Conservation (phyloP, 2,329 filamentous ascomycete species). For the Macroventuria anomochaeta region DNA sequence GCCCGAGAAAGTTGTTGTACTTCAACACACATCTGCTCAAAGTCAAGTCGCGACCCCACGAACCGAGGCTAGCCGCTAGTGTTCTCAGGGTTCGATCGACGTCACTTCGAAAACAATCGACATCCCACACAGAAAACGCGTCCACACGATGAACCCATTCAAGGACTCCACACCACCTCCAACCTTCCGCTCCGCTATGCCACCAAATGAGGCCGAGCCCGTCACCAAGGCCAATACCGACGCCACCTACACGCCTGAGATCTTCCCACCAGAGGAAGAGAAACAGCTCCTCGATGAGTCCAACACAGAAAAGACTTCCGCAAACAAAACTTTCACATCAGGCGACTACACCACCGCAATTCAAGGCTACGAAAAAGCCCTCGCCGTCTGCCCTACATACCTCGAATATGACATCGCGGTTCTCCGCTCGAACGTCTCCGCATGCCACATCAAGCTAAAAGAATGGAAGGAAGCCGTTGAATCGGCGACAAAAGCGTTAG, state of each 20-base stretch:
- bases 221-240: constrained; percentile 3
- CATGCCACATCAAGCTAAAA: constrained; percentile 82
- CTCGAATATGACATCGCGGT: constrained; percentile 89
- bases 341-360: constrained; percentile 79
- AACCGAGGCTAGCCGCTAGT: constrained; percentile 22
- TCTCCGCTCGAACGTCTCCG: constrained; percentile 85
- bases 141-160: not conserved
- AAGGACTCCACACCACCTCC: not conserved
- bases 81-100: constrained; percentile 22
- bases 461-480: constrained; percentile 86
- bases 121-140: not conserved
- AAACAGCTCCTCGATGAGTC: constrained; percentile 71
- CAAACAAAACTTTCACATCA: constrained; percentile 79
- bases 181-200: constrained; percentile 11
- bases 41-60: constrained; percentile 29
- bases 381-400: constrained; percentile 80
- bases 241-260: constrained; percentile 26
- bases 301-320: constrained; percentile 73
- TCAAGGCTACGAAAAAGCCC: constrained; percentile 79
- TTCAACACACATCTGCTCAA: not conserved
- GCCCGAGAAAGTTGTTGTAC: not conserved
- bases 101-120: constrained; percentile 33
- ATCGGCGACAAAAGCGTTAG: constrained; percentile 73
- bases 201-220: constrained; percentile 7
- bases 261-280: constrained; percentile 45